Percentiles rank a stretch among this genome's conserved stretches.
Evolutionary conservation across 2,329 filamentous ascomycete genomes (phyloP).

Genomic region (Exophiala xenobiotica): DNA sequence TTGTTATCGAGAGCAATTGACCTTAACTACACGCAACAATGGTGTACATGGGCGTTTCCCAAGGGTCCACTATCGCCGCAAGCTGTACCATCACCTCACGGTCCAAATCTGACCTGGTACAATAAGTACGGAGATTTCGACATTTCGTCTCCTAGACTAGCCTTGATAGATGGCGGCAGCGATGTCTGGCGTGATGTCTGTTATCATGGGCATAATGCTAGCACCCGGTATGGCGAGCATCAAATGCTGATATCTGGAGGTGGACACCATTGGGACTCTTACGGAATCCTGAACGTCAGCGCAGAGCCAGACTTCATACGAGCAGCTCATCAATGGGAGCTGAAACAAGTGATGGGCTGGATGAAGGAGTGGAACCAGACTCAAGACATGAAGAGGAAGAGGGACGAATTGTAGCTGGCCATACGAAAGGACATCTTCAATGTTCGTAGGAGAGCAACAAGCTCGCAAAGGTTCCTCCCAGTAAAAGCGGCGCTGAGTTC

Average conservation of each 20-base stretch:
- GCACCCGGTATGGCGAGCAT: constrained; percentile 46
- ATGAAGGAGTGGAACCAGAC: constrained; percentile 29
- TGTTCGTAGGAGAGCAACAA: too few relatives aligned
- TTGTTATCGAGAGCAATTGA: constrained; percentile 51
- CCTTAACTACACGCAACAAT: constrained; percentile 54
- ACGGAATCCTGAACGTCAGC: constrained; percentile 43
- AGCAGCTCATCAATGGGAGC: constrained; percentile 53
- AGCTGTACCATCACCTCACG: constrained; percentile 36
- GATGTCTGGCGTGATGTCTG: constrained; percentile 56
- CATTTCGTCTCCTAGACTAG: constrained; percentile 48
- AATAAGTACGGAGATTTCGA: constrained; percentile 51
- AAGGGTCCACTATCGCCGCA: constrained; percentile 37
- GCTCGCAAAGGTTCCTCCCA: too few relatives aligned
- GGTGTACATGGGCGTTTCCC: constrained; percentile 57
- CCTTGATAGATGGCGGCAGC: constrained; percentile 53
- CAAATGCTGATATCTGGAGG: constrained; percentile 52
- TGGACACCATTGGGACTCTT: constrained; percentile 55
- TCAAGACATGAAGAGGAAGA: constrained; percentile 8
- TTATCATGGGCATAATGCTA: constrained; percentile 49
- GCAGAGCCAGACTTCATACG: constrained; percentile 53
- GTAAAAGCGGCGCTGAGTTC: too few relatives aligned
- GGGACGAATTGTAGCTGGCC: constrained; percentile 25
- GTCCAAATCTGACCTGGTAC: constrained; percentile 44
- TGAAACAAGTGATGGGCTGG: constrained; percentile 47
- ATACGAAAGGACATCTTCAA: too few relatives aligned